phyloP scores from a whole-genome alignment of 2,329 filamentous ascomycete species.

The Alternaria brassicae region DNA sequence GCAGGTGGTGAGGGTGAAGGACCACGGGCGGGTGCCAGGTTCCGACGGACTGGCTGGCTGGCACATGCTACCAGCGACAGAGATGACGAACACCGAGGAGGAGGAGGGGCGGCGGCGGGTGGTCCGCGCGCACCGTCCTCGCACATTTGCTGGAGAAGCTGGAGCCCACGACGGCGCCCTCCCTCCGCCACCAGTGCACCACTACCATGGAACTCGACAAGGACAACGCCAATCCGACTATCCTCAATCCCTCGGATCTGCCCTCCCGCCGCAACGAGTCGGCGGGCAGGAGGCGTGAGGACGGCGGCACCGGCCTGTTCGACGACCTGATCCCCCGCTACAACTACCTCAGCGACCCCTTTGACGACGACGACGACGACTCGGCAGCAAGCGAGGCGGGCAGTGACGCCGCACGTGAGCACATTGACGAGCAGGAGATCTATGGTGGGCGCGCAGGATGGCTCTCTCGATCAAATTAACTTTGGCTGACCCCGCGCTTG shows the following conservation, averaged over 20 bases:
- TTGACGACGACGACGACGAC: no score
- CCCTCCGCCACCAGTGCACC: constrained; percentile 5
- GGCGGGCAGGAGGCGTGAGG: constrained; percentile 53
- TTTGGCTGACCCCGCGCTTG: constrained; percentile 31
- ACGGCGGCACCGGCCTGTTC: constrained; percentile 62
- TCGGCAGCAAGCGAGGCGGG: constrained; percentile 55
- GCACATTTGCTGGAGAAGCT: constrained; percentile 14
- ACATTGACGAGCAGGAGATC: constrained; percentile 96
- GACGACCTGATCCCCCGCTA: constrained; percentile 60
- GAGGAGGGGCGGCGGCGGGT: background rate
- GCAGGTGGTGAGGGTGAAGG: constrained; percentile 8
- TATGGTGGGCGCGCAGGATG: constrained; percentile 68
- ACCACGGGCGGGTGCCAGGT: constrained; percentile 10
- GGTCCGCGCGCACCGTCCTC: constrained; percentile 8
- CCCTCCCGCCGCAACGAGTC: constrained; percentile 72
- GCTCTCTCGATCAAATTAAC: background rate
- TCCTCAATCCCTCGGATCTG: constrained; percentile 85
- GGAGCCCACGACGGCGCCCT: constrained; percentile 18
- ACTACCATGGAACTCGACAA: constrained; percentile 54
- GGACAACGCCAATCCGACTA: constrained; percentile 89
- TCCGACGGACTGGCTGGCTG: constrained; percentile 9
- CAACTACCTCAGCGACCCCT: constrained; percentile 59
- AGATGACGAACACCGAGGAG: constrained; percentile 6
- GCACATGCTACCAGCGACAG: no score
- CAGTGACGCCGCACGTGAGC: constrained; percentile 71